Conservation (phyloP, 2,329 filamentous ascomycete species). For the Aspergillus flavus region DNA sequence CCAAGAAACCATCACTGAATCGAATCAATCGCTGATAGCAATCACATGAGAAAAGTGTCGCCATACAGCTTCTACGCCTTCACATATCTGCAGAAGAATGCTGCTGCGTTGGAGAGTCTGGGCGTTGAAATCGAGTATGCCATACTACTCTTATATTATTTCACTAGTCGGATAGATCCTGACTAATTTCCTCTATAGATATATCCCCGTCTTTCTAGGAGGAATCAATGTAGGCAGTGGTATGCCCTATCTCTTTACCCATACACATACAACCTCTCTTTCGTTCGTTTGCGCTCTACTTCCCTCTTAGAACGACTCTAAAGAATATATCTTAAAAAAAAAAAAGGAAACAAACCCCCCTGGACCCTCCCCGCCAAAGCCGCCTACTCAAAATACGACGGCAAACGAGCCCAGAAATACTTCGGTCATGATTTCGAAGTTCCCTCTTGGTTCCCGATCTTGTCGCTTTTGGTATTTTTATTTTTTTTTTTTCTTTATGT, state of each 20-base stretch:
- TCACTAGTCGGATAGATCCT: background rate
- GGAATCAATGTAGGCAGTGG: conserved; percentile 65
- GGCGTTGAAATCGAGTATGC: conserved; percentile 68
- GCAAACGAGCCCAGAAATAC: conserved; percentile 52
- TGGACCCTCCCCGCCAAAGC: conserved; percentile 72
- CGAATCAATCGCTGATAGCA: background rate
- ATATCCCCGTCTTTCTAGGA: conserved; percentile 72
- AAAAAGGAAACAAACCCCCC: conserved; percentile 72
- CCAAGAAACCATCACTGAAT: background rate
- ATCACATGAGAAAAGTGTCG: conserved; percentile 56
- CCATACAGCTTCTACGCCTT: conserved; percentile 58
- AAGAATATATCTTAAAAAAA: background rate
- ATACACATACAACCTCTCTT: background rate
- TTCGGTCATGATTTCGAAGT: conserved; percentile 49
- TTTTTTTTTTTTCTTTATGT: background rate
- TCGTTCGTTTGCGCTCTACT: too few species aligned
- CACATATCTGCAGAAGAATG: conserved; percentile 60
- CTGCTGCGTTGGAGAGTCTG: conserved; percentile 58
- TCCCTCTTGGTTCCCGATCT: conserved; percentile 57
- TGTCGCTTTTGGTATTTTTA: conserved; percentile 54
- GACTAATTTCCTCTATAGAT: conserved; percentile 46
- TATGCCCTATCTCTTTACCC: conserved; percentile 30
- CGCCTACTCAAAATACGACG: conserved; percentile 57
- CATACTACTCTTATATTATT: too few species aligned
- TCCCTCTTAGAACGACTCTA: background rate